These are phyloP conservation scores for Pestalotiopsis sp. DNA, from an alignment of 2,329 filamentous ascomycete genomes.

Conservation along the genomic window DNA sequence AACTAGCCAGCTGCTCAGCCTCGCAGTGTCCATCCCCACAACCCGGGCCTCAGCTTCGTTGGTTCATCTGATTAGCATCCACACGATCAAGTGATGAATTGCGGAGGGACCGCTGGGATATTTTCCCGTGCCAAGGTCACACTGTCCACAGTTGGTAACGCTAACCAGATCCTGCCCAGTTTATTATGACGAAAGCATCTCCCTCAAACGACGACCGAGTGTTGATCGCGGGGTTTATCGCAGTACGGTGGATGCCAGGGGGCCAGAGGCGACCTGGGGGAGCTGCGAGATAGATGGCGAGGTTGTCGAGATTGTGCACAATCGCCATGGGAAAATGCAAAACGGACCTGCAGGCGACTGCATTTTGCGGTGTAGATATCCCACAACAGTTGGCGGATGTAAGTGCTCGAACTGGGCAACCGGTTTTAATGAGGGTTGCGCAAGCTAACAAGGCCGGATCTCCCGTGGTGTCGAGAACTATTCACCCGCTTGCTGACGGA, in stretches of 20 bases:
- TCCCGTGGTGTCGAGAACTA: background rate
- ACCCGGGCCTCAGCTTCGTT: background rate
- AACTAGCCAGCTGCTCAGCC: constrained; percentile 8
- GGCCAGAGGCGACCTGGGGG: background rate
- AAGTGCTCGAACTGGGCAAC: background rate
- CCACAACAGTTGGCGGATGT: background rate
- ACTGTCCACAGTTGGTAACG: background rate
- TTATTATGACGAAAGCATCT: constrained; percentile 2
- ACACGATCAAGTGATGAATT: constrained; percentile 10
- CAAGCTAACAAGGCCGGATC: background rate
- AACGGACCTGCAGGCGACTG: background rate
- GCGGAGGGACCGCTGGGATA: constrained; percentile 9
- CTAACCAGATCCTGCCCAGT: constrained; percentile 5
- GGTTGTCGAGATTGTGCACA: background rate
- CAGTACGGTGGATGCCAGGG: background rate
- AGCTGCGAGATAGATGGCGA: background rate
- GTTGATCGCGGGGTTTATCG: constrained; percentile 9
- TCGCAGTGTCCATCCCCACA: constrained; percentile 6
- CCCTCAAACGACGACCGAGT: constrained; percentile 7
- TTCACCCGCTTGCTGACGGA: background rate
- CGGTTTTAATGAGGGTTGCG: background rate
- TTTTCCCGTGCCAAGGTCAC: constrained; percentile 9
- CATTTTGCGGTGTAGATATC: background rate
- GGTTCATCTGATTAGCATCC: constrained; percentile 6
- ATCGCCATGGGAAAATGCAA: background rate